Evolutionary conservation across 768 basidiomycete species (phyloP).

Genomic region (Sarcodon aspratus): DNA sequence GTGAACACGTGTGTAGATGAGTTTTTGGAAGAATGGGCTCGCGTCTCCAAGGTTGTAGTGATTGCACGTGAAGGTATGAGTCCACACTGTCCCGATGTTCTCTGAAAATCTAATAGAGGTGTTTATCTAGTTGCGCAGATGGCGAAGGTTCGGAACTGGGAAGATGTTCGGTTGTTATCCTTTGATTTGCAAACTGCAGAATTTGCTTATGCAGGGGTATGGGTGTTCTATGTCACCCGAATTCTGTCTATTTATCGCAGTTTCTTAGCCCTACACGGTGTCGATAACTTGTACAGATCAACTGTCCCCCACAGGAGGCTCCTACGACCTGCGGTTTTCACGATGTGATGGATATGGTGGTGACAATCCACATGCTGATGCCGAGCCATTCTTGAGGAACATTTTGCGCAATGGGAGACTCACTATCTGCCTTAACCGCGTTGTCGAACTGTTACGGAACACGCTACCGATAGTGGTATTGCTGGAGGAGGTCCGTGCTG

Average conservation of each 20-base stretch:
- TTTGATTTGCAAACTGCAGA: conserved; percentile 93
- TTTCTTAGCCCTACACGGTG: conserved; percentile 56
- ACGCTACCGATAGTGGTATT: conserved; percentile 71
- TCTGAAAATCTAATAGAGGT: not conserved
- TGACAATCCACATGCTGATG: conserved; percentile 68
- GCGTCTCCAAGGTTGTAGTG: conserved; percentile 88
- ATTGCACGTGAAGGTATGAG: conserved; percentile 76
- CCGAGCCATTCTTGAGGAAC: conserved; percentile 64
- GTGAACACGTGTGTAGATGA: conserved; percentile 84
- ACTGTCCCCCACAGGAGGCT: conserved; percentile 53
- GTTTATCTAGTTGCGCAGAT: conserved; percentile 60
- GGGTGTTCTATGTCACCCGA: conserved; percentile 4
- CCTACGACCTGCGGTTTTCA: conserved; percentile 66
- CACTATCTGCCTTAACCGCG: conserved; percentile 49
- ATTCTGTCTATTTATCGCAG: not conserved
- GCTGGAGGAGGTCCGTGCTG: conserved; percentile 41
- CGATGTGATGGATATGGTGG: conserved; percentile 23
- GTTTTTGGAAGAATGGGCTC: conserved; percentile 87
- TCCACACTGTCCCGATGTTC: not conserved
- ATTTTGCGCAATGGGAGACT: conserved; percentile 61
- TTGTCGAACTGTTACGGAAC: conserved; percentile 60
- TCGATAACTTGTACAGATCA: conserved; percentile 74
- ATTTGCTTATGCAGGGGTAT: conserved; percentile 64
- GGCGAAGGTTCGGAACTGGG: conserved; percentile 61
- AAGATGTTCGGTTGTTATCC: conserved; percentile 70